phyloP scores from a whole-genome alignment of 345 rosid genomes.

The Durio zibethinus region DNA sequence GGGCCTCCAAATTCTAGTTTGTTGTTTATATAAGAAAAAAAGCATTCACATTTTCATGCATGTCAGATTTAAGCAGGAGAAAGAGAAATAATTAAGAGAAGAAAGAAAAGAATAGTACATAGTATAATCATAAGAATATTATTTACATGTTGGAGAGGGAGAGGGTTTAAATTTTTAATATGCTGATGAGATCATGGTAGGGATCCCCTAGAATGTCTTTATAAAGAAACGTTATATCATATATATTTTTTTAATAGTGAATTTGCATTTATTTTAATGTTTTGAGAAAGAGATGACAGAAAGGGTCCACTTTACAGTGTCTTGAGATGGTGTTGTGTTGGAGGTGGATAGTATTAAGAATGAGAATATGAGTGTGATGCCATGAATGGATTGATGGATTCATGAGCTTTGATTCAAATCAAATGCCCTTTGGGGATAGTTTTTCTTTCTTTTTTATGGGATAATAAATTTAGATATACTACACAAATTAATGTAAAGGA shows the following conservation, averaged over 20 bases:
- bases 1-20: not conserved
- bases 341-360: not conserved
- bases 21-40: not conserved
- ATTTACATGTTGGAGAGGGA: not conserved
- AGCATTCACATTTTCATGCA: not conserved
- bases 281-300: not conserved
- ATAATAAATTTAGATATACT: too few relatives aligned
- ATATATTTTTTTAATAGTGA: not conserved
- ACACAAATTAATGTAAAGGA: too few relatives aligned
- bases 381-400: not conserved
- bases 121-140: too few relatives aligned
- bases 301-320: not conserved
- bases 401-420: not conserved
- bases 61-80: not conserved
- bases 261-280: not conserved
- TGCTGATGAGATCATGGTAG: not conserved
- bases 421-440: not conserved
- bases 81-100: not conserved
- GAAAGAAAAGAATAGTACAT: not conserved
- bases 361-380: constrained; percentile 3
- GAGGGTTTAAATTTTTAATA: not conserved
- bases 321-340: not conserved
- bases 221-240: not conserved
- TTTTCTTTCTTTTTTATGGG: too few relatives aligned
- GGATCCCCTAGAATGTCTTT: not conserved